Conservation (phyloP, 2,329 filamentous ascomycete genomes). For the Xylogone sp. region DNA sequence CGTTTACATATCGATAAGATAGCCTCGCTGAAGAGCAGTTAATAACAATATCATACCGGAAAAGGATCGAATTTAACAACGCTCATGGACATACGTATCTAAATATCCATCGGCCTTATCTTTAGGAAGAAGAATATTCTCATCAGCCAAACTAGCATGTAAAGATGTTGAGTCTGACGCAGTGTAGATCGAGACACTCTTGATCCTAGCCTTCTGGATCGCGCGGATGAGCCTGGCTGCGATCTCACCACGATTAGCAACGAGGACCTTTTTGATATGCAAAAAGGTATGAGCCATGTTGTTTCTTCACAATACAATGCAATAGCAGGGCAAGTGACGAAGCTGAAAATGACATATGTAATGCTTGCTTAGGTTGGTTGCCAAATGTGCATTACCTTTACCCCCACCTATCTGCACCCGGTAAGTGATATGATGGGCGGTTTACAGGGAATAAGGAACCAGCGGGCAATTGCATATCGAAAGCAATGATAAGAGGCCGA, state of each 20-base stretch:
- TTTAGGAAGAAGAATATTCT: constrained; percentile 8
- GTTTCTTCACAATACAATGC: not conserved
- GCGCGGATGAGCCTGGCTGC: constrained; percentile 54
- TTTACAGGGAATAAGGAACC: not conserved
- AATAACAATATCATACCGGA: not conserved
- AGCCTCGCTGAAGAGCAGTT: not conserved
- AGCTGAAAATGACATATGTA: not conserved
- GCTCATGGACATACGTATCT: constrained; percentile 3
- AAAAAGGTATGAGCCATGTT: constrained; percentile 3
- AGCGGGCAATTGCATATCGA: not conserved
- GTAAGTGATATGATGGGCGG: not conserved
- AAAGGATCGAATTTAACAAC: not conserved
- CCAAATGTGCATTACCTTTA: not conserved
- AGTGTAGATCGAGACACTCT: constrained; percentile 52
- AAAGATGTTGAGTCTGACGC: constrained; percentile 36
- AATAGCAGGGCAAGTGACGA: not conserved
- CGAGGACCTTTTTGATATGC: constrained; percentile 7
- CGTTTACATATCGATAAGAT: constrained; percentile 8
- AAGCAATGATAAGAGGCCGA: not conserved
- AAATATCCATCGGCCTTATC: constrained; percentile 11
- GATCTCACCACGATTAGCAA: constrained; percentile 52
- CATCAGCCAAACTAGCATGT: constrained; percentile 10
- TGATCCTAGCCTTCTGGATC: constrained; percentile 50
- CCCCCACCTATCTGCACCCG: not conserved
- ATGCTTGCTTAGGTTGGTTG: too few species aligned